Base-by-base conservation (phyloP, 2,329 filamentous ascomycete species). In the Ceratocystis alfenasii region DNA sequence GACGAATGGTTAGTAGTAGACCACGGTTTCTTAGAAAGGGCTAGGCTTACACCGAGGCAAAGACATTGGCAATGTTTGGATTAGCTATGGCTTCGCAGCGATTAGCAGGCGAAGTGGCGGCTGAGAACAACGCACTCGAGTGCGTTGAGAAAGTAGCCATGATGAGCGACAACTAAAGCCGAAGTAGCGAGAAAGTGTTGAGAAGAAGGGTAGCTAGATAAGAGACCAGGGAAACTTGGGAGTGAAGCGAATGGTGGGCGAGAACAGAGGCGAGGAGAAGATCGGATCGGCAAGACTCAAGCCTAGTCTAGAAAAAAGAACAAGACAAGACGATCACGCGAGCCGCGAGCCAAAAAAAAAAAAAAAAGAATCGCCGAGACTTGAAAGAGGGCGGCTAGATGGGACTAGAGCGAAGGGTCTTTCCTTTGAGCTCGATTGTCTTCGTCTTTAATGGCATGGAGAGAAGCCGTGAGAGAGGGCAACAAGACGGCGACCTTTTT, bases 111-210 rank as follows among this genome's bases (percentile, higher is more conserved):
- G 46, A 53, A 30, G 67, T 44, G 25, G 33, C 45, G 53, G 53
- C 64, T 10, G 45, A 61, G 46, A 67, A 66, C 5, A 67, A 57
- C 53, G 48, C 48, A 36, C 55, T 59, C 33, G 64, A 36, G 50
- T 68, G 64, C 53, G 69, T 57, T 55, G 69, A 66, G 57, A 72
- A 73, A 64, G 72, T 63, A 63, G 73, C 72, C 72, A 73, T 72
- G 65, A 66, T 66, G 64, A 41, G 10, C 10, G 36, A 41, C 36
- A 41, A 41, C 12, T 41, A 12, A 41, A 41, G 36, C 10, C 10
- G 4, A 41, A 41, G 36, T 12, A 41, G 36, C 36, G 36, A 41
- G 36, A 41, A 41, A 41, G 36, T 15, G 36, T 15, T 12, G 36
- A 50, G 48, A 22, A n/a, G 20, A 50, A 50, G 48, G 7, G n/a